Percentiles rank a stretch among this genome's conserved stretches.
Conservation (phyloP, 805 yeast genomes). For the Dipodascus geniculatus region DNA sequence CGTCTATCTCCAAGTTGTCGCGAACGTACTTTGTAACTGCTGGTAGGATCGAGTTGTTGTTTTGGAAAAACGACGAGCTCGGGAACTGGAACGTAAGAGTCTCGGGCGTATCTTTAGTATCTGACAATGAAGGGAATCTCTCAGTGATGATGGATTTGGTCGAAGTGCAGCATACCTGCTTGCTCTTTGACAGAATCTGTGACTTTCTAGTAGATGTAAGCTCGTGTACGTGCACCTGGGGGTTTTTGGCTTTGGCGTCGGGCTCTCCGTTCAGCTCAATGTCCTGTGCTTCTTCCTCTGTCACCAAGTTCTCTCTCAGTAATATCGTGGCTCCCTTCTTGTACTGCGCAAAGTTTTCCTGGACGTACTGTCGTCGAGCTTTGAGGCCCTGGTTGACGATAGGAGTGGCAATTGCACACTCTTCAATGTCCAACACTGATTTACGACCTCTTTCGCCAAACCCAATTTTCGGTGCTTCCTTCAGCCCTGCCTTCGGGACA, state of each 20-base stretch:
- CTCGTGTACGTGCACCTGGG: conserved; percentile 10
- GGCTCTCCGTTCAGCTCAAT: conserved; percentile 14
- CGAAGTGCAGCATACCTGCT: conserved; percentile 68
- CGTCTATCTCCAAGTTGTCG: conserved; percentile 39
- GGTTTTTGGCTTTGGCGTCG: conserved; percentile 24
- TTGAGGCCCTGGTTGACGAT: conserved; percentile 64
- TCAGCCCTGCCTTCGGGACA: conserved; percentile 42
- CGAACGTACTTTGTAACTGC: conserved; percentile 71
- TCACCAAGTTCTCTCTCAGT: conserved; percentile 54
- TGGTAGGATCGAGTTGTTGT: conserved; percentile 85
- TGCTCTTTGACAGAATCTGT: conserved; percentile 26
- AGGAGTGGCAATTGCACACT: conserved; percentile 79
- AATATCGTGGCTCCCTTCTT: conserved; percentile 81
- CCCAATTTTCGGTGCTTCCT: conserved; percentile 61
- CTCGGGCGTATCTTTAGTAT: conserved; percentile 44
- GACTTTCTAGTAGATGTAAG: neutral
- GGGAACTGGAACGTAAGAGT: conserved; percentile 65
- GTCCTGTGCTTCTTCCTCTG: conserved; percentile 29
- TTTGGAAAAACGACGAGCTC: conserved; percentile 95
- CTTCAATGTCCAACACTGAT: conserved; percentile 79
- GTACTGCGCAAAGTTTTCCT: conserved; percentile 34
- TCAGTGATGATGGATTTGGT: conserved; percentile 73
- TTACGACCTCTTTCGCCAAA: conserved; percentile 72
- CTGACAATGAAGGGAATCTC: conserved; percentile 19
- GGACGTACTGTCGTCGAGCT: conserved; percentile 52